phyloP scores from a whole-genome alignment of 2,329 filamentous ascomycete species.

The Fusarium burgessii region DNA sequence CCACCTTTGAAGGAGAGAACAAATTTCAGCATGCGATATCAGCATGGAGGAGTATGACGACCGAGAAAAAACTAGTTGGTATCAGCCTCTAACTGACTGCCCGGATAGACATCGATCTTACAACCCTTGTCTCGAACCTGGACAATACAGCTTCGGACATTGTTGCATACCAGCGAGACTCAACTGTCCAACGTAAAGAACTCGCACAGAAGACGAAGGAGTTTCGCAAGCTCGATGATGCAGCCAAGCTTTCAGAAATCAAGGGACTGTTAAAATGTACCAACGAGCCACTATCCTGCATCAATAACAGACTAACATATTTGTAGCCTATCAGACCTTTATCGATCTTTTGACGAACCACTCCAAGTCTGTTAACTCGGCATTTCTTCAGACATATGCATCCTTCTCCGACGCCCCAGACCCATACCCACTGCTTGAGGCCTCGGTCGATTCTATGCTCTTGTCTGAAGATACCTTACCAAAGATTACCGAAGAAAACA shows the following conservation, averaged over 20 bases:
- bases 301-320: conserved; percentile 14
- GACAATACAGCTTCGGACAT: conserved; percentile 97
- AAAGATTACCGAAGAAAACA: conserved; percentile 88
- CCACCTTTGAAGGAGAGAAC: conserved; percentile 73
- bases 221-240: conserved; percentile 92
- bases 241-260: conserved; percentile 86
- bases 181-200: conserved; percentile 96
- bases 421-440: conserved; percentile 95
- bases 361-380: conserved; percentile 91
- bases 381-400: conserved; percentile 93
- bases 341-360: conserved; percentile 97
- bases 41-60: conserved; percentile 85
- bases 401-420: conserved; percentile 95
- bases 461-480: conserved; percentile 93
- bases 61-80: neutral
- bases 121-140: conserved; percentile 83
- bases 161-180: conserved; percentile 91
- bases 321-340: conserved; percentile 90
- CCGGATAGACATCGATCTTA: conserved; percentile 82
- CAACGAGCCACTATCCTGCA: neutral
- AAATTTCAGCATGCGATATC: conserved; percentile 98
- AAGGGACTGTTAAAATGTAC: conserved; percentile 89
- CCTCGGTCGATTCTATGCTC: conserved; percentile 93
- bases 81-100: conserved; percentile 40
- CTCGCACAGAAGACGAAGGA: conserved; percentile 99